phyloP scores from a whole-genome alignment of 2,329 filamentous ascomycete genomes.

The Alternaria sp. region DNA sequence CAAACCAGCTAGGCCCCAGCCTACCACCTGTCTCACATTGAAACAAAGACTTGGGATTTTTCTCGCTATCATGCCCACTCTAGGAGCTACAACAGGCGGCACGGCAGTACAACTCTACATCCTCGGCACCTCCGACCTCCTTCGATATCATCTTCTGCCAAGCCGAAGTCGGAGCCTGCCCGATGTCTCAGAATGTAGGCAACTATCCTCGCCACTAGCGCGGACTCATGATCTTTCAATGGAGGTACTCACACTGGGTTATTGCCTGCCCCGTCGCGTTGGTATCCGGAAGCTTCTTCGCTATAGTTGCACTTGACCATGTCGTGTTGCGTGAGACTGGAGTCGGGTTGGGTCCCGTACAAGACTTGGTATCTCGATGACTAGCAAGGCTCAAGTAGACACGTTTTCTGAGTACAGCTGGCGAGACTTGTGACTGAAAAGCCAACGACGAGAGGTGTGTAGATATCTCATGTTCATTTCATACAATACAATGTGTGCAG shows the following conservation, averaged over 20 bases:
- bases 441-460: background rate
- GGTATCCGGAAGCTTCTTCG: background rate
- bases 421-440: background rate
- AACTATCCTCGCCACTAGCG: background rate
- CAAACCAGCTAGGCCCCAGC: background rate
- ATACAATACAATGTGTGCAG: conserved; percentile 10
- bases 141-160: background rate
- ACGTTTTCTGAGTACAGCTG: background rate
- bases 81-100: background rate
- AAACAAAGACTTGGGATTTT: background rate
- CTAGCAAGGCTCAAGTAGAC: background rate
- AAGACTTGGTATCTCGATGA: background rate
- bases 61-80: background rate
- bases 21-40: background rate
- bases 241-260: background rate
- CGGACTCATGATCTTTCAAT: background rate
- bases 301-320: background rate
- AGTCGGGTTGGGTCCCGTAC: background rate
- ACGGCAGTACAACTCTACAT: background rate
- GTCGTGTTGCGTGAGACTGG: background rate
- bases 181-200: background rate
- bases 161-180: background rate
- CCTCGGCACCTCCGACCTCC: background rate
- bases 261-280: background rate
- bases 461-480: background rate